Conservation (phyloP, 306 rosid species). For the Luffa aegyptiaca region DNA sequence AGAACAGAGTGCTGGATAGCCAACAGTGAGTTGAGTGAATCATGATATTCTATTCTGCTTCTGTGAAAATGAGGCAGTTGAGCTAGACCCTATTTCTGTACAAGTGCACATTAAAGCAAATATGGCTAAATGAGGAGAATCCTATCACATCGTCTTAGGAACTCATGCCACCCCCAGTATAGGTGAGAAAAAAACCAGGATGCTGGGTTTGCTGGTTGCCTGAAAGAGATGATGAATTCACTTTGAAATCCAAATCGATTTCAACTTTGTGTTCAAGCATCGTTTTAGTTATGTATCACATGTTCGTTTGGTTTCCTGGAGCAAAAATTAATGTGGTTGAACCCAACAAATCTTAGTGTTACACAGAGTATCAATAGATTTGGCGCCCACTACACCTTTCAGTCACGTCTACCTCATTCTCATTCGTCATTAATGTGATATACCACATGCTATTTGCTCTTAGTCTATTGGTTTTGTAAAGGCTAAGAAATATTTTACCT, state of each 20-base stretch:
- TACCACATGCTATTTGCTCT: background rate
- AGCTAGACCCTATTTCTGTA: background rate
- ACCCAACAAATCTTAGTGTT: background rate
- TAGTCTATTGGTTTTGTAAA: background rate
- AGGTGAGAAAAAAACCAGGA: background rate
- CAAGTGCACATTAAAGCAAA: background rate
- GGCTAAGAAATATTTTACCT: slow-evolving; percentile 28
- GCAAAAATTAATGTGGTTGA: background rate
- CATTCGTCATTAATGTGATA: background rate
- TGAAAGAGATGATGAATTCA: background rate
- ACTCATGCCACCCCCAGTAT: background rate
- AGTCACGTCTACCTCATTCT: background rate
- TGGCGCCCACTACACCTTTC: background rate
- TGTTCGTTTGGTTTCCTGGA: background rate
- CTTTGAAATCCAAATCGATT: background rate
- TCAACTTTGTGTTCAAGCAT: background rate
- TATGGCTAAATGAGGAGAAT: background rate
- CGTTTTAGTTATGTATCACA: background rate
- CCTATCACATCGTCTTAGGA: background rate
- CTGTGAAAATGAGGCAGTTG: background rate
- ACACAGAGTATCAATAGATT: background rate
- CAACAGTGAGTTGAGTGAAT: background rate
- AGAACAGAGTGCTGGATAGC: background rate
- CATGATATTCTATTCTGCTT: background rate
- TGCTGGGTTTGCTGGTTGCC: background rate